Evolutionary conservation across 176 grass and related monocot genomes (phyloP).

Genomic region (Alloteropsis semialata): DNA sequence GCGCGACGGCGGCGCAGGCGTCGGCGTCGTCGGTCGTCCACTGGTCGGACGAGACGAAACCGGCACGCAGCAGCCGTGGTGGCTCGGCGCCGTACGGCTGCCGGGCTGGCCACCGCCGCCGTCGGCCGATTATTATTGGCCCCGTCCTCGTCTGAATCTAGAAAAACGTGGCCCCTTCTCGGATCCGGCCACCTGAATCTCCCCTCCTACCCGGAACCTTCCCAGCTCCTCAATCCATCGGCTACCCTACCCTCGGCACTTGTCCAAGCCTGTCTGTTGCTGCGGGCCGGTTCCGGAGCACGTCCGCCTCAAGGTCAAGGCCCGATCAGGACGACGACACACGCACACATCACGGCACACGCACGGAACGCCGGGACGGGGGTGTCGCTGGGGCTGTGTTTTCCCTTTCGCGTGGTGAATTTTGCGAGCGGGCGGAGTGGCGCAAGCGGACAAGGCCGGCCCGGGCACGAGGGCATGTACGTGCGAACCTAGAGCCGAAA

Average conservation of each 20-base stretch:
- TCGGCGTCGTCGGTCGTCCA: conserved; percentile 25
- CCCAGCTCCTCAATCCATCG: not conserved
- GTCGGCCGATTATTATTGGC: not conserved
- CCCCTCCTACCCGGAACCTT: conserved; percentile 1
- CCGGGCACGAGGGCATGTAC: not conserved
- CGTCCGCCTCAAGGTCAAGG: too few species aligned
- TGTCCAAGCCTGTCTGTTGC: too few species aligned
- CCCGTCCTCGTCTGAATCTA: not conserved
- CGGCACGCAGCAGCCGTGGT: not conserved
- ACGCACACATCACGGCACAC: not conserved
- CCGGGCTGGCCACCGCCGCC: not conserved
- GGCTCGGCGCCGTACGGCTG: not conserved
- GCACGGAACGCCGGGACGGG: too few species aligned
- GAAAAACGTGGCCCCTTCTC: not conserved
- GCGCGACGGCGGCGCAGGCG: not conserved
- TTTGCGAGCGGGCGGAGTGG: not conserved
- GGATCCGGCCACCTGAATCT: conserved; percentile 10
- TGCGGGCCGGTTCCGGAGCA: too few species aligned
- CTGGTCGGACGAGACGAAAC: conserved; percentile 3
- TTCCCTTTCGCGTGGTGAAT: not conserved
- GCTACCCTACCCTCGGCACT: not conserved
- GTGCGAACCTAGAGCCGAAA: not conserved
- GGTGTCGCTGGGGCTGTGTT: not conserved
- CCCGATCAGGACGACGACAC: too few species aligned
- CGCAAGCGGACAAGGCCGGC: not conserved